These are phyloP conservation scores for Exophiala phaeomuriformis DNA, from an alignment of 2,329 filamentous ascomycete genomes.

Conservation along the genomic window DNA sequence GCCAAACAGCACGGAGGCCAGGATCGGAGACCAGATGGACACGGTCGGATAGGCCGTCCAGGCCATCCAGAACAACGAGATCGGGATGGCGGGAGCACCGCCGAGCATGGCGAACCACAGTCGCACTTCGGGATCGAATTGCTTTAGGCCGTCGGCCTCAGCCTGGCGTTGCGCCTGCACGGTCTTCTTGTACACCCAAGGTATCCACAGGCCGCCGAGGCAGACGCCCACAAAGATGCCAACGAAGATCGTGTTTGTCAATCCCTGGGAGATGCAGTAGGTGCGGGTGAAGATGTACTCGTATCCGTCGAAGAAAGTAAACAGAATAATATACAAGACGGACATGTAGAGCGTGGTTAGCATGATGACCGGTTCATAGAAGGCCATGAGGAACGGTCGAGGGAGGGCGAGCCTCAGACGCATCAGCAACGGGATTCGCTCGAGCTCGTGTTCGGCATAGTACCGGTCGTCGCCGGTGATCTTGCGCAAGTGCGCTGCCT, in stretches of 20 bases:
- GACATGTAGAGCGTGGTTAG: constrained; percentile 29
- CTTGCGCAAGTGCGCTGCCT: constrained; percentile 37
- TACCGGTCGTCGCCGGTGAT: constrained; percentile 43
- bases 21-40: constrained; percentile 47
- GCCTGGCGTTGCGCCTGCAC: constrained; percentile 39
- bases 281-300: constrained; percentile 45
- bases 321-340: constrained; percentile 32
- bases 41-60: constrained; percentile 45
- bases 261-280: constrained; percentile 40
- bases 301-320: constrained; percentile 42
- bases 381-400: constrained; percentile 43
- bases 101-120: constrained; percentile 48
- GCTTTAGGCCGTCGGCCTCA: constrained; percentile 33
- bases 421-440: constrained; percentile 34
- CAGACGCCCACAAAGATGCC: constrained; percentile 42
- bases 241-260: constrained; percentile 44
- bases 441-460: constrained; percentile 42
- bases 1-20: constrained; percentile 48
- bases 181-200: constrained; percentile 41
- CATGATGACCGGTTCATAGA: constrained; percentile 36
- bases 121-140: constrained; percentile 47
- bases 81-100: constrained; percentile 44
- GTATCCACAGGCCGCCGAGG: constrained; percentile 35
- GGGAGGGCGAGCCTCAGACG: constrained; percentile 41
- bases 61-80: constrained; percentile 52